These are phyloP conservation scores for Phaeotremella skinneri DNA, from an alignment of 768 basidiomycete species.

Conservation along the genomic window DNA sequence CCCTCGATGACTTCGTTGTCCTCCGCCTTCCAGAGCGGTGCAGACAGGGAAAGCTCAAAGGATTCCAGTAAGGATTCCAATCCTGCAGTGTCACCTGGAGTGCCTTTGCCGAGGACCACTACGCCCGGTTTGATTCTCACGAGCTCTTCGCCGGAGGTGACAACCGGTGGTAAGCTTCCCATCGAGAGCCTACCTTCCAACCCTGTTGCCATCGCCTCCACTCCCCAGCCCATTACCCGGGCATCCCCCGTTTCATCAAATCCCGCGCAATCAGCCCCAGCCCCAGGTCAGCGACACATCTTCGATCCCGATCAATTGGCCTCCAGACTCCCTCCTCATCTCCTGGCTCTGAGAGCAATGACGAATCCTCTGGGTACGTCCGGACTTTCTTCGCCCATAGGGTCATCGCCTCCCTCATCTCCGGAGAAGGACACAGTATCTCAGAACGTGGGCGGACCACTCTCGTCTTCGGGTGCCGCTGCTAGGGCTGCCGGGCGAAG, in stretches of 20 bases:
- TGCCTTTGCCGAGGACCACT: constrained; percentile 21
- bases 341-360: constrained; percentile 56
- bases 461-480: constrained; percentile 11
- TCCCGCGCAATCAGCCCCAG: too few relatives aligned
- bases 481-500: constrained; percentile 23
- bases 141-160: constrained; percentile 25
- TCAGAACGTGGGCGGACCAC: background rate
- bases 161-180: constrained; percentile 10
- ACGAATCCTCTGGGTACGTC: constrained; percentile 10
- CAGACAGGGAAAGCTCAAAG: background rate
- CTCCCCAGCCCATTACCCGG: constrained; percentile 26
- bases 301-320: constrained; percentile 54
- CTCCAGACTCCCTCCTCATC: constrained; percentile 57
- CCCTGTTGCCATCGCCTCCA: constrained; percentile 18
- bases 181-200: constrained; percentile 7
- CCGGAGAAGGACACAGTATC: constrained; percentile 29
- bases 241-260: constrained; percentile 1
- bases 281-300: background rate
- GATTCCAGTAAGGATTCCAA: constrained; percentile 1
- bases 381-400: constrained; percentile 32
- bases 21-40: background rate
- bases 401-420: constrained; percentile 29
- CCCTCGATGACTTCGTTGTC: constrained; percentile 10
- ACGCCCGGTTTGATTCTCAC: constrained; percentile 31
- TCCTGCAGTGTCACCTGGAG: constrained; percentile 13